Base-by-base conservation (phyloP, 164 flowering plant genomes). In the Hamamelis virginiana region DNA sequence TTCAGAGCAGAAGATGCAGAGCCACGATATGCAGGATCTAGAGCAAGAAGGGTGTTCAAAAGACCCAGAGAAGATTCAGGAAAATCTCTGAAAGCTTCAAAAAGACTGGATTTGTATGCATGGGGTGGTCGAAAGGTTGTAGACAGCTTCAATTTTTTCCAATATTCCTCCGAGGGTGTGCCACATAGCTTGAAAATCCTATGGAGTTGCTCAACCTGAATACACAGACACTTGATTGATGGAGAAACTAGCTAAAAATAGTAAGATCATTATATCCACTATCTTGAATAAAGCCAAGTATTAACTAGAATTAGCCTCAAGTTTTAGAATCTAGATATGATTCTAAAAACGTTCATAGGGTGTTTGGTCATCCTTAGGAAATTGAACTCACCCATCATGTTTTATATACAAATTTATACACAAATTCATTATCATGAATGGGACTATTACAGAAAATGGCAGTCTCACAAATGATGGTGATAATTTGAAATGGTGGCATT, bases 121-220 rank as follows among this genome's bases (percentile, higher is more conserved):
- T 80, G 84, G 56, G 85, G 89, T n/a, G 85, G 89, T 58, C 86
- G 76, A 59, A 86, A 87, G 25, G 83, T 79, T 12, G 88, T 70
- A 13, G 86, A 65, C 13, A 86, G 61, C 75, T 77, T 88, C 73
- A 87, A 16, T 64, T 73, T 86, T 74, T 75, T 85, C 85, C 87
- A 90, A 53, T 81, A 90, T 14, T 85, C 91, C 67, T 85, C 96
- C 18, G 92, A 75, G 23, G 92, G 96, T 19, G 92, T 81, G 23
- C 96, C 92, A 78, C 92, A 88, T 12, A 90, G 76, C 80, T 86
- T 87, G 80, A 86, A 90, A 51, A 90, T 87, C 78, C 68, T 83
- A 56, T 90, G 91, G 26, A 87, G 78, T 73, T 90, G 92, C 80
- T 88, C 96, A 59, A 87, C 86, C 95, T 90, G 75, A 64, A 71